These are phyloP conservation scores for Capsella bursapastoris DNA, from an alignment of 345 rosid species.

Conservation along the genomic window DNA sequence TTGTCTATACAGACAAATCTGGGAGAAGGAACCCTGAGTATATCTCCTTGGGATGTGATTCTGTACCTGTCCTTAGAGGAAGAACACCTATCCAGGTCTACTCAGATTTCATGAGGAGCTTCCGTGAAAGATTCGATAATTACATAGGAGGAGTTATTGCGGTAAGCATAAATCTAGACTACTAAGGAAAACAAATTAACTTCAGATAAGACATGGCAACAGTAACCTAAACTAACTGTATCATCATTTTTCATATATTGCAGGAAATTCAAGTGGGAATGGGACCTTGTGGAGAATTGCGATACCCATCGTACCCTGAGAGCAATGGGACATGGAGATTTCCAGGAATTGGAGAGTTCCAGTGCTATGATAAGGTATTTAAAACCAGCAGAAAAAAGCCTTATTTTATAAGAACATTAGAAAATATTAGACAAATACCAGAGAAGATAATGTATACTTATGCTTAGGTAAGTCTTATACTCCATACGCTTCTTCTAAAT, in stretches of 20 bases:
- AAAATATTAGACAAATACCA: background rate
- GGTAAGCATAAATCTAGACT: conserved; percentile 55
- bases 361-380: conserved; percentile 90
- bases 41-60: conserved; percentile 90
- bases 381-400: background rate
- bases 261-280: conserved; percentile 98
- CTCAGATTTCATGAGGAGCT: conserved; percentile 92
- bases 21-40: conserved; percentile 94
- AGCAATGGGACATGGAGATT: conserved; percentile 92
- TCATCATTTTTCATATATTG: conserved; percentile 29
- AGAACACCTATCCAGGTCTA: conserved; percentile 94
- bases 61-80: conserved; percentile 77
- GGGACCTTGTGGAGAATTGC: conserved; percentile 97
- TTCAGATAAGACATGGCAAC: conserved; percentile 13
- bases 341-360: conserved; percentile 98
- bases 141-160: conserved; percentile 72
- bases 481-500: conserved; percentile 20
- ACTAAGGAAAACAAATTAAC: background rate
- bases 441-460: background rate
- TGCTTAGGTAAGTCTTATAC: background rate
- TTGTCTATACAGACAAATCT: conserved; percentile 89
- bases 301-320: conserved; percentile 96
- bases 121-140: conserved; percentile 71
- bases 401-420: conserved; percentile 18
- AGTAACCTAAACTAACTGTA: conserved; percentile 15